phyloP scores from a whole-genome alignment of 768 basidiomycete species.

The Leucogyrophana mollusca region DNA sequence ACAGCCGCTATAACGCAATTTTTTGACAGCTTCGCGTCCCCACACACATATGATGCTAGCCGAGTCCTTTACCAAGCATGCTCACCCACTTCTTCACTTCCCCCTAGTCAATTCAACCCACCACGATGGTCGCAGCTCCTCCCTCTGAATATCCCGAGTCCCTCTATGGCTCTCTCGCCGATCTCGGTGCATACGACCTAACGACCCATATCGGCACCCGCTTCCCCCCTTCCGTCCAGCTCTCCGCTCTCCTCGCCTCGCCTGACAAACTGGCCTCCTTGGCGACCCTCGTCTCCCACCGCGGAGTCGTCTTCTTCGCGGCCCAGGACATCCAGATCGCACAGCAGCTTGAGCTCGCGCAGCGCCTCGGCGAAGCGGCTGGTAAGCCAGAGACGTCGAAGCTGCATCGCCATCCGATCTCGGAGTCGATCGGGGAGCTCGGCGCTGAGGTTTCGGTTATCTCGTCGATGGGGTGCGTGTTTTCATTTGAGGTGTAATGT shows the following conservation, averaged over 20 bases:
- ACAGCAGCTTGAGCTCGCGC: conserved; percentile 50
- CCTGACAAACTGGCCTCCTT: conserved; percentile 49
- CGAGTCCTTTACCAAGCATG: too few species aligned
- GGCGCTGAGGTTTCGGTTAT: conserved; percentile 56
- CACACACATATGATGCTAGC: too few species aligned
- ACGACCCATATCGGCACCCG: conserved; percentile 59
- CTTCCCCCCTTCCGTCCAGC: conserved; percentile 45
- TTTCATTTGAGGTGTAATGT: neutral
- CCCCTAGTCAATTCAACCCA: neutral
- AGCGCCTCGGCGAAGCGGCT: conserved; percentile 45
- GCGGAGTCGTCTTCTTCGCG: conserved; percentile 67
- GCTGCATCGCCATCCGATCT: conserved; percentile 58
- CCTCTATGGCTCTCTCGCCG: conserved; percentile 35
- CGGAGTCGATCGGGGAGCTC: conserved; percentile 46
- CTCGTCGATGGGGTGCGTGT: conserved; percentile 38
- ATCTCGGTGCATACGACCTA: conserved; percentile 35
- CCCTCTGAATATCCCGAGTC: too few species aligned
- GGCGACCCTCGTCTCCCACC: conserved; percentile 49
- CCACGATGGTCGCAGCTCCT: conserved; percentile 27
- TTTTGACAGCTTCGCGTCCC: too few species aligned
- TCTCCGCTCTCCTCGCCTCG: conserved; percentile 43
- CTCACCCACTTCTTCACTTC: too few species aligned
- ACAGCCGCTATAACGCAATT: too few species aligned
- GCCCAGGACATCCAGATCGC: conserved; percentile 48
- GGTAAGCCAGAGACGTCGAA: conserved; percentile 47